phyloP scores from a whole-genome alignment of 805 yeast genomes.

The Nakazawaea siamensis region DNA sequence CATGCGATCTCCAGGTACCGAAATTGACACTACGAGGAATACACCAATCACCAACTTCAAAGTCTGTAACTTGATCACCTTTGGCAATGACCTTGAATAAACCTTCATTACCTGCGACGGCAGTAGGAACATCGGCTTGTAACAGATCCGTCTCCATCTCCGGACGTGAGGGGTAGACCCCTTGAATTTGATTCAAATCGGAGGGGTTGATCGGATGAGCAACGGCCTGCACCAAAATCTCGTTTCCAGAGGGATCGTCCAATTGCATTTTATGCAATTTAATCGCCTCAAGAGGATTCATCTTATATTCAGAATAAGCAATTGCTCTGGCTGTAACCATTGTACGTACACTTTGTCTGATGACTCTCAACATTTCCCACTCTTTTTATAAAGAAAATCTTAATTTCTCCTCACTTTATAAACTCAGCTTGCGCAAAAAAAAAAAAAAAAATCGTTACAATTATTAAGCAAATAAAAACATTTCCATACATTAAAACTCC shows the following conservation, averaged over 20 bases:
- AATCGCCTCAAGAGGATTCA: conserved; percentile 46
- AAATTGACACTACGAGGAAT: conserved; percentile 69
- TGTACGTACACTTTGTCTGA: conserved; percentile 1
- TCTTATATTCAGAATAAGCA: conserved; percentile 58
- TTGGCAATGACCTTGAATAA: conserved; percentile 74
- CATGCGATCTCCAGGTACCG: conserved; percentile 93
- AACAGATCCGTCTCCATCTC: conserved; percentile 42
- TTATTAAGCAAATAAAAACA: no score
- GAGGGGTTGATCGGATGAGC: conserved; percentile 90
- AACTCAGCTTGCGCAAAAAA: background rate
- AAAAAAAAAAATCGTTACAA: no score
- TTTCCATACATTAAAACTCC: no score
- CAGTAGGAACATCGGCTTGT: conserved; percentile 57
- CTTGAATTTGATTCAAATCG: conserved; percentile 79
- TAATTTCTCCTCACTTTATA: background rate
- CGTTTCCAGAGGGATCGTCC: conserved; percentile 29
- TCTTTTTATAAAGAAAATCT: background rate
- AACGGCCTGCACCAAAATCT: conserved; percentile 56
- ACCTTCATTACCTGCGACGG: conserved; percentile 94
- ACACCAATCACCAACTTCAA: conserved; percentile 78
- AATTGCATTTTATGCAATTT: conserved; percentile 43
- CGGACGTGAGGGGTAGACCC: conserved; percentile 79
- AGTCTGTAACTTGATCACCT: conserved; percentile 42
- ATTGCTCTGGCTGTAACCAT: conserved; percentile 45
- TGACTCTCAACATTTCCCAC: background rate